Percentiles rank a stretch among this genome's conserved stretches.
phyloP scores from a whole-genome alignment of 2,329 filamentous ascomycete species.

The Zalaria sp. region DNA sequence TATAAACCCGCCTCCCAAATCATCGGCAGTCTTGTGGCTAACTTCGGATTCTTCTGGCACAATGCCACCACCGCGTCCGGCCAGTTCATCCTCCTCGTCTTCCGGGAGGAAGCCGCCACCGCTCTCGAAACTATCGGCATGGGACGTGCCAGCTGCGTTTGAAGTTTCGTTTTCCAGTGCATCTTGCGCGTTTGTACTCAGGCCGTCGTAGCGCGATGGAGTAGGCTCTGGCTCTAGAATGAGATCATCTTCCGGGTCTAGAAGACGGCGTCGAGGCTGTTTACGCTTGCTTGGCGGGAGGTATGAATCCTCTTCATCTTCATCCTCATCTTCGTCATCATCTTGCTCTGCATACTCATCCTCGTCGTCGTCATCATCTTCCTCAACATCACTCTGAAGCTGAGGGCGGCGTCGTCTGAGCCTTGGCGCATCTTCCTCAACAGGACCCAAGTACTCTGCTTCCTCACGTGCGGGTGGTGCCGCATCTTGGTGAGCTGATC shows the following conservation, averaged over 20 bases:
- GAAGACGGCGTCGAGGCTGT: not conserved
- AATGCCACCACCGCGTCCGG: slow-evolving; percentile 7
- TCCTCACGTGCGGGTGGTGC: slow-evolving; percentile 1
- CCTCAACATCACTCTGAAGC: slow-evolving; percentile 2
- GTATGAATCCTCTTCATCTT: slow-evolving; percentile 2
- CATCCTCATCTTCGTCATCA: slow-evolving; percentile 2
- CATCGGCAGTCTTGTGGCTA: not conserved
- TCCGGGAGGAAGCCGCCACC: slow-evolving; percentile 2
- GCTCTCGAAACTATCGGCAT: slow-evolving; percentile 1
- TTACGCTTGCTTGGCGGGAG: not conserved
- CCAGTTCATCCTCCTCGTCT: slow-evolving; percentile 6
- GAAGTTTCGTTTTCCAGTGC: slow-evolving; percentile 3
- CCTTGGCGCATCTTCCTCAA: slow-evolving; percentile 4
- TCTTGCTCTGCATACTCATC: slow-evolving; percentile 2
- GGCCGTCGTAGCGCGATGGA: not conserved
- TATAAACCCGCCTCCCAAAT: slow-evolving; percentile 1
- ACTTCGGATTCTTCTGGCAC: slow-evolving; percentile 3
- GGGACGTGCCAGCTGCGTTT: slow-evolving; percentile 13
- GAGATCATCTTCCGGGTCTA: not conserved
- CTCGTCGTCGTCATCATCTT: slow-evolving; percentile 2
- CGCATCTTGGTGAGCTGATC: not conserved
- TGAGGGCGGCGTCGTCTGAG: not conserved
- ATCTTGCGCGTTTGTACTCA: slow-evolving; percentile 6
- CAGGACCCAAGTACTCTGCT: slow-evolving; percentile 4
- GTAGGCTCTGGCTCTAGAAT: not conserved